Conservation (phyloP, 306 rosid genomes). For the Castanea crenata region DNA sequence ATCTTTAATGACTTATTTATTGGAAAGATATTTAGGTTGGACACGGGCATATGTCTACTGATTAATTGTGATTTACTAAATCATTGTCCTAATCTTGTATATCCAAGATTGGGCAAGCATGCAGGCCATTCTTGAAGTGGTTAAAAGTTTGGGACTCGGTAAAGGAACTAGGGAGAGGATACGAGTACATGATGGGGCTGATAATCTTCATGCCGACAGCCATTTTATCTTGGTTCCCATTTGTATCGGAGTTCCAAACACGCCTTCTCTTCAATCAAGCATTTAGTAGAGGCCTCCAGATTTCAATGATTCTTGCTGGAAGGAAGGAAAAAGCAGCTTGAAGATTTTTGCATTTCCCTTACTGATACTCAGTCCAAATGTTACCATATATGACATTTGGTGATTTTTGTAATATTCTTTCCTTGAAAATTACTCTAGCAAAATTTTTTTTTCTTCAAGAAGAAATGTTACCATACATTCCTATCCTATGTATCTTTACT, state of each 20-base stretch:
- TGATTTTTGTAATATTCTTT: neutral
- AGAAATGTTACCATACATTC: too few species aligned
- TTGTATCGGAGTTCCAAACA: constrained; percentile 86
- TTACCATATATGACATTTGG: neutral
- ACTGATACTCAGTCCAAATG: neutral
- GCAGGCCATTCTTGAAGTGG: constrained; percentile 55
- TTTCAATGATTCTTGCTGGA: constrained; percentile 90
- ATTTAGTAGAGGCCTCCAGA: constrained; percentile 93
- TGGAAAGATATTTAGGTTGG: neutral
- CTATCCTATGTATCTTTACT: too few species aligned
- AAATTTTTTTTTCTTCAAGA: too few species aligned
- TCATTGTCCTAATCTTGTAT: neutral
- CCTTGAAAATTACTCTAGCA: neutral
- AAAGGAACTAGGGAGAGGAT: constrained; percentile 82
- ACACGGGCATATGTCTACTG: neutral
- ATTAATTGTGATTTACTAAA: neutral
- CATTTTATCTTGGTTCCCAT: constrained; percentile 87
- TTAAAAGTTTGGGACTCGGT: constrained; percentile 73
- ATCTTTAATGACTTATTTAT: neutral
- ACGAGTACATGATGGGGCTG: constrained; percentile 84
- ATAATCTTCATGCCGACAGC: constrained; percentile 80
- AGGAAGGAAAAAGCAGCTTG: constrained; percentile 39
- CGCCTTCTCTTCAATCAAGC: constrained; percentile 96
- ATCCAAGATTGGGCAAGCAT: constrained; percentile 78
- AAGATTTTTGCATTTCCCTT: neutral